Percentiles rank a stretch among this genome's conserved stretches.
These are phyloP conservation scores for Chaetomiaceae sp. DNA, from an alignment of 2,329 filamentous ascomycete species.

Conservation along the genomic window DNA sequence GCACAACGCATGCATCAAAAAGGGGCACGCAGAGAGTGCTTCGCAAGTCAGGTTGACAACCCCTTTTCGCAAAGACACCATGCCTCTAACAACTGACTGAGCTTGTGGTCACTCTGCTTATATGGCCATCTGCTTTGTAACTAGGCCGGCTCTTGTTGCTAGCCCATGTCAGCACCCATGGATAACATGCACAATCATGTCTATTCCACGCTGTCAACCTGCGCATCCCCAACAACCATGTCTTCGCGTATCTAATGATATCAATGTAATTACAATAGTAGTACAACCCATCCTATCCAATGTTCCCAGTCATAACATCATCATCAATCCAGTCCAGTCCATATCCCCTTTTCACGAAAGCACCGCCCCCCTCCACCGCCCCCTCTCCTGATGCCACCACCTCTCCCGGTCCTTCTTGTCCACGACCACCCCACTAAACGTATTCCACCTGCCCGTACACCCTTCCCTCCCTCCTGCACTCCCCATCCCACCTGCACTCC, in stretches of 20 bases:
- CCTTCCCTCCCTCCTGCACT: constrained; percentile 22
- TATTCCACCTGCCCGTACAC: constrained; percentile 33
- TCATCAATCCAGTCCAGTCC: constrained; percentile 1
- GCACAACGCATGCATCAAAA: too few species aligned
- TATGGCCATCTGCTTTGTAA: too few species aligned
- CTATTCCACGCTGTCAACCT: too few species aligned
- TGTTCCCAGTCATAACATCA: constrained; percentile 7
- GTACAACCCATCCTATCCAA: background rate
- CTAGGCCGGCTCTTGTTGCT: too few species aligned
- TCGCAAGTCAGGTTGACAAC: too few species aligned
- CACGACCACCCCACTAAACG: constrained; percentile 19
- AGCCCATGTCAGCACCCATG: too few species aligned
- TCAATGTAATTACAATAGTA: constrained; percentile 3
- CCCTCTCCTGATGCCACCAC: constrained; percentile 33
- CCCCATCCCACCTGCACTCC: background rate
- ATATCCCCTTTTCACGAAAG: too few species aligned
- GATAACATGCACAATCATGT: too few species aligned
- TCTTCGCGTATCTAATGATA: constrained; percentile 3
- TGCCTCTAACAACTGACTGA: too few species aligned
- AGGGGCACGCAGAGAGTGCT: too few species aligned
- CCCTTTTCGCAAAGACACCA: too few species aligned
- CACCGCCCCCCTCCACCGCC: constrained; percentile 27
- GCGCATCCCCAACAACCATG: constrained; percentile 3
- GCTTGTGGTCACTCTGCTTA: too few species aligned
- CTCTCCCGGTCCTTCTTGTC: constrained; percentile 32